Conservation (phyloP, 305 asterid genomes). For the Galium porrigens region DNA sequence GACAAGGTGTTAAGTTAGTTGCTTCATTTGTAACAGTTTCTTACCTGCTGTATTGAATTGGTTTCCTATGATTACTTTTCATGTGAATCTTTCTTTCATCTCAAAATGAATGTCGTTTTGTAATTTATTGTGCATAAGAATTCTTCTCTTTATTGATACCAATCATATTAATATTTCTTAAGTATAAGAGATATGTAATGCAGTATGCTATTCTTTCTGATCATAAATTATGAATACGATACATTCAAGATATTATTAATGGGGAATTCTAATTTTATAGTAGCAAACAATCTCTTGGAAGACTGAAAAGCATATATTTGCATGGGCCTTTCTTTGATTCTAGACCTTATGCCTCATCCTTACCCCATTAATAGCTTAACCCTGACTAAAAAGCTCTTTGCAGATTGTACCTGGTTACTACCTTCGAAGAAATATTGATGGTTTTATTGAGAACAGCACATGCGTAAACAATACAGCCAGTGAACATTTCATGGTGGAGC, state of each 20-base stretch:
- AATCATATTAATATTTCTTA: not conserved
- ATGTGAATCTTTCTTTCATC: not conserved
- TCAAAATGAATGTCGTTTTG: not conserved
- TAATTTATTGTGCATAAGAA: not conserved
- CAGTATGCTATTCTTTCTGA: not conserved
- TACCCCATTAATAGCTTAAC: conserved; percentile 4
- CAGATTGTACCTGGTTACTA: conserved; percentile 99
- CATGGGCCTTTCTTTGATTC: not conserved
- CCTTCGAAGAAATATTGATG: conserved; percentile 76
- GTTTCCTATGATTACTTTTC: not conserved
- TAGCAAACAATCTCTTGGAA: not conserved
- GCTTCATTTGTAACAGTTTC: conserved; percentile 7
- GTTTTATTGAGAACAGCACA: conserved; percentile 74
- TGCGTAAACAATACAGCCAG: conserved; percentile 89
- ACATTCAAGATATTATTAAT: not conserved
- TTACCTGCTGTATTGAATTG: not conserved
- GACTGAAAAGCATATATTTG: not conserved
- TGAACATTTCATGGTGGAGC: conserved; percentile 91
- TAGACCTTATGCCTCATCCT: not conserved
- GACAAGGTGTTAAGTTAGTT: conserved; percentile 55
- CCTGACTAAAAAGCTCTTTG: conserved; percentile 19
- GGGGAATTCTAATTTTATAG: not conserved
- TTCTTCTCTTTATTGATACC: not conserved
- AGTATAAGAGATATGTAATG: not conserved
- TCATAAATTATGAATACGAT: not conserved